Evolutionary conservation across 305 asterid genomes (phyloP), one percentile per base, ranked within the genome.

Genomic region (Rubia occidens): DNA sequence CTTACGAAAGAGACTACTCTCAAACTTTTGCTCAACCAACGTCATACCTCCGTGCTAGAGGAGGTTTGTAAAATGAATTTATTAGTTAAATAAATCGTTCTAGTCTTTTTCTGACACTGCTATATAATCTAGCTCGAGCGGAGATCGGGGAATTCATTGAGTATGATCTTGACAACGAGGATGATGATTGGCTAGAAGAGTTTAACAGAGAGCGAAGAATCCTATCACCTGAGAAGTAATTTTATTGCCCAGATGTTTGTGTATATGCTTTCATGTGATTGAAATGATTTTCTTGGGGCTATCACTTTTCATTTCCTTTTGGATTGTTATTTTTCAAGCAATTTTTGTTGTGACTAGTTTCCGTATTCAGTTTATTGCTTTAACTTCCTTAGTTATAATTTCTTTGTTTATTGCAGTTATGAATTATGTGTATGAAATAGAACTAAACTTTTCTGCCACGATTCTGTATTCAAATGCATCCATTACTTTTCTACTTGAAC

Each of bases 131-230:
- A 95, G 99, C 90, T 66, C 96, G 97, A 59, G 91, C 97, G 74
- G 99, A 91, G 82, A 85, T 95, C 68, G 99, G 99, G 80, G 99
- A 95, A 70, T 95, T 95, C 83, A 82, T 95, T 37, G 99, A 95
- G 85, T 95, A 89, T 60, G 97, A 95, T 83, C 97, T 95, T 54
- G 99, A 95, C 80, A 91, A 95, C 73, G 99, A 95, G 89, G 99
- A 95, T 49, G 99, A 95, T 72, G 99, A 95, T 81, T 95, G 99
- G 99, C 95, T 91, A 77, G 82, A 80, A 47, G 96, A 85, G 75
- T 79, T 88, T 87, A 89, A 83, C 82, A 82, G 75, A 74, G 96
- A 89, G 82, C 82, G 96, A 75, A 86, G 84, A 64, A 79, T 68
- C 75, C 95, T 91, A 70, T 76, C 83, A 66, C 81, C 91, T 75